Evolutionary conservation across 345 rosid genomes (phyloP).

Genomic region (Turritis glabra): DNA sequence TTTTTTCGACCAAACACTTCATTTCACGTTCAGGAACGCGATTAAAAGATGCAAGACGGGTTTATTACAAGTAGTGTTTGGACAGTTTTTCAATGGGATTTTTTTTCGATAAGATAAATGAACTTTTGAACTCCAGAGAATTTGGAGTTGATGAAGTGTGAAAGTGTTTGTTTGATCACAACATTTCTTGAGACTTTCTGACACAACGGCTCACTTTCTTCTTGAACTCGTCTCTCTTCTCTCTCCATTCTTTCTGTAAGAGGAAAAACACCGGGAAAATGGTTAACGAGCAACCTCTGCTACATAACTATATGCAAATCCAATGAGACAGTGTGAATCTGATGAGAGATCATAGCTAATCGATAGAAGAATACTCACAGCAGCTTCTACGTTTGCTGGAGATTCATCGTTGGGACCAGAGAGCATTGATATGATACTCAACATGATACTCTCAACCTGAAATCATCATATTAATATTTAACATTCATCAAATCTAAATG

Average conservation of each 20-base stretch:
- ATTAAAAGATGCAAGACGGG: constrained; percentile 30
- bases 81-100: constrained; percentile 3
- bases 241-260: constrained; percentile 72
- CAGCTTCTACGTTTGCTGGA: constrained; percentile 91
- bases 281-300: background rate
- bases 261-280: background rate
- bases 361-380: constrained; percentile 43
- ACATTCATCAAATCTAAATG: background rate
- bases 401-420: constrained; percentile 89
- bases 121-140: constrained; percentile 11
- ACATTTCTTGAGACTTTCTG: constrained; percentile 67
- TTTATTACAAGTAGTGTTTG: constrained; percentile 35
- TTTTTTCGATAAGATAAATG: background rate
- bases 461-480: no score
- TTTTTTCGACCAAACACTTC: constrained; percentile 37
- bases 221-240: constrained; percentile 64
- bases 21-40: constrained; percentile 22
- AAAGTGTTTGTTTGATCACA: constrained; percentile 36
- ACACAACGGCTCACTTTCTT: constrained; percentile 72
- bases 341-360: constrained; percentile 25
- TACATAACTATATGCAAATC: background rate
- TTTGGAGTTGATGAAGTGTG: background rate
- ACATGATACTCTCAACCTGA: constrained; percentile 85
- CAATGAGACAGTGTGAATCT: background rate
- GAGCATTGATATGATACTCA: constrained; percentile 88